Evolutionary conservation across 108 stramenopile species (phyloP), one percentile per base, ranked within the genome.

Genomic region (Mediolabrus comicus): DNA sequence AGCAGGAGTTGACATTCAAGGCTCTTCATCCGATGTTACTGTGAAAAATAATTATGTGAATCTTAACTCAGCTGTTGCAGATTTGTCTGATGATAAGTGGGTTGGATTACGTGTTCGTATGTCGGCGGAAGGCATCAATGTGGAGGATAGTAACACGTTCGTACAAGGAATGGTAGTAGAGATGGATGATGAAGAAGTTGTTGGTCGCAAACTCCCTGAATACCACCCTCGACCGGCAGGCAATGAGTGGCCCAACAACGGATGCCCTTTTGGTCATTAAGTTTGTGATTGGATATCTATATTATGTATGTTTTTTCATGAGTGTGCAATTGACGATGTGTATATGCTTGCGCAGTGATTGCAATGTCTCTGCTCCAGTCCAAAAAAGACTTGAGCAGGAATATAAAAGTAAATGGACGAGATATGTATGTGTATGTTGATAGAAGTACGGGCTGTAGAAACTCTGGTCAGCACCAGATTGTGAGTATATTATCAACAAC

Each of bases 1-100:
- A 8, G 29, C 28, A 22, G 55, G 65, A 12, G 19, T 65, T 29
- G 65, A 69, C 38, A 31, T 69, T 36, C 67, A 69, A 39, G 59
- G 67, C 5, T 16, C 41, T 29, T 39, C 60, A n/a, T 3, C 39
- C 6, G 38, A 11, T 13, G 12, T 61, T 26, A 9, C 41, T 7
- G 59, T 68, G 10, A n/a, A 25, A 17, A 31, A 30, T 56, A 68
- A 68, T n/a, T 26, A 31, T 16, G 67, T 68, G 14, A 29, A 68
- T 31, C 53, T 58, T 0, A 17, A 26, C 10, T 3, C 34, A 25
- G n/a, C 4, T 28, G 56, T 58, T 16, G 56, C 3, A 8, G 14
- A 24, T 33, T 55, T 57, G 10, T 6, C 26, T 25, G 32, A 2
- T 10, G 67, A 68, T 11, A 22, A 68, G 53, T 58, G 56, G 54